Evolutionary conservation across 768 basidiomycete genomes (phyloP).

Genomic region (Phaffia tasmanica): DNA sequence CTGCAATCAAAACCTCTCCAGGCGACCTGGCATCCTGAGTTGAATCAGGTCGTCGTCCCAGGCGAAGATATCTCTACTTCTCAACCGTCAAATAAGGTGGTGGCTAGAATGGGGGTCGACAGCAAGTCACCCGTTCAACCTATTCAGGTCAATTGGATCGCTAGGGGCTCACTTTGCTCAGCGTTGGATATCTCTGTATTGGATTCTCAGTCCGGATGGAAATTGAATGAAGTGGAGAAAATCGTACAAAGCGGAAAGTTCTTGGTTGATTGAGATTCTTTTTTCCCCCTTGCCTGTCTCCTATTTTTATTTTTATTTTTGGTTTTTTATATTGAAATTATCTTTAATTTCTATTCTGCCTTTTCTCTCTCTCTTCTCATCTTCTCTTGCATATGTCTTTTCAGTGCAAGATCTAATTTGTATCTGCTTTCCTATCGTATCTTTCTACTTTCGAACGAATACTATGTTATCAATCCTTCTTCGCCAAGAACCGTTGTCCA

Average conservation of each 20-base stretch:
- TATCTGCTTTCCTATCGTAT: too few relatives aligned
- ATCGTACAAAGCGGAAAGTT: slow-evolving; percentile 21
- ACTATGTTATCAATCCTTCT: too few relatives aligned
- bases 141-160: slow-evolving; percentile 35
- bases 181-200: slow-evolving; percentile 37
- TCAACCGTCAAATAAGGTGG: slow-evolving; percentile 34
- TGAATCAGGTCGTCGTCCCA: slow-evolving; percentile 33
- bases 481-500: too few relatives aligned
- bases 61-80: slow-evolving; percentile 6
- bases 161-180: slow-evolving; percentile 35
- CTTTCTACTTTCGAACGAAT: too few relatives aligned
- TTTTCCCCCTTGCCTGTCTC: too few relatives aligned
- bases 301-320: too few relatives aligned
- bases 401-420: too few relatives aligned
- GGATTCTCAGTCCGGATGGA: slow-evolving; percentile 15
- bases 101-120: slow-evolving; percentile 36
- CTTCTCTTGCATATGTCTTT: too few relatives aligned
- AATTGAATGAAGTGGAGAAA: slow-evolving; percentile 12
- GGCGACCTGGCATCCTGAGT: slow-evolving; percentile 35
- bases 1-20: slow-evolving; percentile 41
- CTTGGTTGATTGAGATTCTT: slow-evolving; percentile 15
- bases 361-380: too few relatives aligned
- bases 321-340: too few relatives aligned
- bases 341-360: too few relatives aligned
- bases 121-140: slow-evolving; percentile 30